These are phyloP conservation scores for Salvia miltiorrhiza DNA, from an alignment of 257 asterid species.

Conservation along the genomic window DNA sequence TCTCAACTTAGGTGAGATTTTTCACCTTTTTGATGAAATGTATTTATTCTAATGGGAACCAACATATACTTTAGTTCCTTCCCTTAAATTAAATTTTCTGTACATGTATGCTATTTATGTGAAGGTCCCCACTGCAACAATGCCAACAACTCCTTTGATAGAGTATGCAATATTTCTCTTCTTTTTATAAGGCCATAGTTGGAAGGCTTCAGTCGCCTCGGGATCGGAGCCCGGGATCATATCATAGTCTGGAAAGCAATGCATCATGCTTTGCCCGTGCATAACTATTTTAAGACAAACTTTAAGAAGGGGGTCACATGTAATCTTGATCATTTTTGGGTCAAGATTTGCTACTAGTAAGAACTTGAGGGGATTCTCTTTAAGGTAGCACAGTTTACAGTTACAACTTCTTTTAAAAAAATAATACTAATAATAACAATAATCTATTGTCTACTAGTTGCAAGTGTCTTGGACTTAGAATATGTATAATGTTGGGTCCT, in stretches of 20 bases:
- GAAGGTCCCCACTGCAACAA: slow-evolving; percentile 31
- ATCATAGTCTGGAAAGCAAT: slow-evolving; percentile 27
- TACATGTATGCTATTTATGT: not conserved
- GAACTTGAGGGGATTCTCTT: not conserved
- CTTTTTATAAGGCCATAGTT: slow-evolving; percentile 32
- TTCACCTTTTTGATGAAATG: not conserved
- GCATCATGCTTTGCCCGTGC: slow-evolving; percentile 21
- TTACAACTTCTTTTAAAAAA: too few relatives aligned
- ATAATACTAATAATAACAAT: too few relatives aligned
- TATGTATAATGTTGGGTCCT: not conserved
- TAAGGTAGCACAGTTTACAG: not conserved
- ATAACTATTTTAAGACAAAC: slow-evolving; percentile 10
- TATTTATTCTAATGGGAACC: not conserved
- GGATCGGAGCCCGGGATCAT: slow-evolving; percentile 31
- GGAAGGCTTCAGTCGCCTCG: too few relatives aligned
- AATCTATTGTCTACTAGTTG: not conserved
- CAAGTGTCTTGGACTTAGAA: not conserved
- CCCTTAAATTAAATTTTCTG: not conserved
- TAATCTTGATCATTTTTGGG: not conserved
- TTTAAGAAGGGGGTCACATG: slow-evolving; percentile 9
- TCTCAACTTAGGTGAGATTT: not conserved
- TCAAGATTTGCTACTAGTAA: slow-evolving; percentile 5
- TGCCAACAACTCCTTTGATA: slow-evolving; percentile 23
- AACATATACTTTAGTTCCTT: not conserved
- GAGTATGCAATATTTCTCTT: slow-evolving; percentile 20